A percentile compares a stretch with the other conserved stretches of the same genome.
These are phyloP conservation scores for Xylariales sp. DNA, from an alignment of 2,329 filamentous ascomycete species.

Conservation along the genomic window DNA sequence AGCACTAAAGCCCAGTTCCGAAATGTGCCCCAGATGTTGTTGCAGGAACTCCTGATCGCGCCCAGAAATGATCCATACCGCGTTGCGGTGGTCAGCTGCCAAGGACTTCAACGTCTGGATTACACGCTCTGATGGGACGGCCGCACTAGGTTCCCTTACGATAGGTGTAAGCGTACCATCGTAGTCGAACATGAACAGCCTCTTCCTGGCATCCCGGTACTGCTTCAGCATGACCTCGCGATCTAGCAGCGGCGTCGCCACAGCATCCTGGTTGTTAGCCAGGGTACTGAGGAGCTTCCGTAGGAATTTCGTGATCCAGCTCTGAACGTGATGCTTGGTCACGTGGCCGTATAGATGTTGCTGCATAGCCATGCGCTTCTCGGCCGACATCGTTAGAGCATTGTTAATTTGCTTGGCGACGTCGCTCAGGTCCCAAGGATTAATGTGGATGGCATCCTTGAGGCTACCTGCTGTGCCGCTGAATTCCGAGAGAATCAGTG, in stretches of 20 bases:
- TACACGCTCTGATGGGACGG: slow-evolving; percentile 80
- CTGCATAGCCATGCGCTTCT: slow-evolving; percentile 66
- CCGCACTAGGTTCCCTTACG: slow-evolving; percentile 83
- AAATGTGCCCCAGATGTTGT: slow-evolving; percentile 88
- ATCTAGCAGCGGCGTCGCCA: slow-evolving; percentile 79
- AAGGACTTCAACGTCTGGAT: slow-evolving; percentile 75
- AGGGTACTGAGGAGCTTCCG: slow-evolving; percentile 77
- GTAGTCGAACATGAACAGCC: slow-evolving; percentile 98
- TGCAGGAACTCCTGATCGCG: slow-evolving; percentile 88
- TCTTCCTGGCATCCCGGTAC: slow-evolving; percentile 71
- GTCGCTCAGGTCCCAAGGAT: slow-evolving; percentile 86
- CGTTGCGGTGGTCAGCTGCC: slow-evolving; percentile 74
- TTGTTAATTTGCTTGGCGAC: slow-evolving; percentile 80
- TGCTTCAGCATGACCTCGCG: slow-evolving; percentile 65
- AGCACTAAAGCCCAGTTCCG: slow-evolving; percentile 85
- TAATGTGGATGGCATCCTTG: slow-evolving; percentile 86
- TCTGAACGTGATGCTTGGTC: slow-evolving; percentile 77
- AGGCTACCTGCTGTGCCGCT: slow-evolving; percentile 88
- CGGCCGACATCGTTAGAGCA: slow-evolving; percentile 70
- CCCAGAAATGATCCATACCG: slow-evolving; percentile 98
- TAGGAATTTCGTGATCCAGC: slow-evolving; percentile 79
- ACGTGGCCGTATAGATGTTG: slow-evolving; percentile 76
- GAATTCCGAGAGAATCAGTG: slow-evolving; percentile 92
- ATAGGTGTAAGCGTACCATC: slow-evolving; percentile 96
- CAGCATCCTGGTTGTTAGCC: slow-evolving; percentile 68